These are phyloP conservation scores for Cystofilobasidium ferigula DNA, from an alignment of 768 basidiomycete genomes.

Conservation along the genomic window DNA sequence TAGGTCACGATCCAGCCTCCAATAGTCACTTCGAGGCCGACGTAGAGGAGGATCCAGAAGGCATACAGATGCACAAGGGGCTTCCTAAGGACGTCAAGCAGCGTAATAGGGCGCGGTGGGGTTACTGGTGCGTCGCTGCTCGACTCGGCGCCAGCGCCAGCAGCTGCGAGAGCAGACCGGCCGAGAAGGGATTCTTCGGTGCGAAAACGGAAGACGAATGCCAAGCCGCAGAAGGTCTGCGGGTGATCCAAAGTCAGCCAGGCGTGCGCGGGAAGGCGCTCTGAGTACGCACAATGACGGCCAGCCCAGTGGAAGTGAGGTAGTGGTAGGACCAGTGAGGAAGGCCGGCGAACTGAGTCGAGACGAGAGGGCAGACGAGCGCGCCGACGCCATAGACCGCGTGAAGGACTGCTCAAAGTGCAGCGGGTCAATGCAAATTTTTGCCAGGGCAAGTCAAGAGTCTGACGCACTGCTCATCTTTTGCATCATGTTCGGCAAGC, in stretches of 20 bases:
- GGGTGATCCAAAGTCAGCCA: no score
- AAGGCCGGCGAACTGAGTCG: conserved; percentile 62
- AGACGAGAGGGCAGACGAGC: conserved; percentile 19
- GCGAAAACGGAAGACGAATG: conserved; percentile 54
- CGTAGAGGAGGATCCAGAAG: conserved; percentile 38
- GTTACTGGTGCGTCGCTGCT: no score
- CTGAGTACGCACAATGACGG: conserved; percentile 42
- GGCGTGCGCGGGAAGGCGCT: neutral
- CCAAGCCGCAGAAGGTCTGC: conserved; percentile 44
- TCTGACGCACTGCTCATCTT: conserved; percentile 39
- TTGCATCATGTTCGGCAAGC: conserved; percentile 39
- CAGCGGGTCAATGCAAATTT: no score
- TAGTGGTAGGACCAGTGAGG: conserved; percentile 68
- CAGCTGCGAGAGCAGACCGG: neutral
- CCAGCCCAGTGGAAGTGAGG: conserved; percentile 57
- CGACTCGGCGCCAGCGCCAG: neutral
- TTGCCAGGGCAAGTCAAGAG: no score
- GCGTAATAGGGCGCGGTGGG: conserved; percentile 31
- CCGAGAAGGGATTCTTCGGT: conserved; percentile 45
- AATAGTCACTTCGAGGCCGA: conserved; percentile 39
- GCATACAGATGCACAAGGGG: conserved; percentile 35
- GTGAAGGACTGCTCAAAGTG: conserved; percentile 41
- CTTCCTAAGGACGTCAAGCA: conserved; percentile 33
- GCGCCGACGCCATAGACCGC: conserved; percentile 42
- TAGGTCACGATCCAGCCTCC: conserved; percentile 61